These are phyloP conservation scores for Xylariaceae sp. DNA, from an alignment of 2,329 filamentous ascomycete genomes.

Conservation along the genomic window DNA sequence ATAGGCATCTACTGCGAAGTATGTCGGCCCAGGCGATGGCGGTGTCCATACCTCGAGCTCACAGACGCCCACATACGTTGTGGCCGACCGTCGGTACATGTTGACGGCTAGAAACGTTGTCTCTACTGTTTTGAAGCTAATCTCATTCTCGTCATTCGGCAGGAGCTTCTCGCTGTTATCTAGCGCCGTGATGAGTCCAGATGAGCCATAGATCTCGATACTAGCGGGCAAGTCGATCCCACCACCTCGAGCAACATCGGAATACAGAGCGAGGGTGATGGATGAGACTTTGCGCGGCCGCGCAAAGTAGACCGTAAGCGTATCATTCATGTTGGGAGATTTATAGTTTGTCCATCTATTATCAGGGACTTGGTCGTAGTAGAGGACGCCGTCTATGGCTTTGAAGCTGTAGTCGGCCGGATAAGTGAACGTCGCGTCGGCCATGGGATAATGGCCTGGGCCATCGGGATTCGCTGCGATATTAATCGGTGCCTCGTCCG, in stretches of 20 bases:
- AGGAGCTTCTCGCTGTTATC: constrained; percentile 30
- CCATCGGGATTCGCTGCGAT: constrained; percentile 50
- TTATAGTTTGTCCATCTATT: constrained; percentile 50
- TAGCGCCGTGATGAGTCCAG: constrained; percentile 30
- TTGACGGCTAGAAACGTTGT: constrained; percentile 44
- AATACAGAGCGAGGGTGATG: constrained; percentile 43
- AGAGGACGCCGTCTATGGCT: constrained; percentile 51
- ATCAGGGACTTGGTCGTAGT: constrained; percentile 47
- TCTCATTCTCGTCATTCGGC: constrained; percentile 39
- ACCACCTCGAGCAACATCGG: constrained; percentile 44
- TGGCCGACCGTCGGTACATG: constrained; percentile 34
- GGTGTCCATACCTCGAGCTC: constrained; percentile 45
- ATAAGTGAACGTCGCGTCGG: constrained; percentile 47
- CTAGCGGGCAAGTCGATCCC: constrained; percentile 38
- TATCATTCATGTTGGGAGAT: constrained; percentile 44
- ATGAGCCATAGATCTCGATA: constrained; percentile 39
- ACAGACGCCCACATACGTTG: constrained; percentile 41
- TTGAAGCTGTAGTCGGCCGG: constrained; percentile 44
- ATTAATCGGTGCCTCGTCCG: constrained; percentile 42
- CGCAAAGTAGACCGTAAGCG: constrained; percentile 44
- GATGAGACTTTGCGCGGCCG: constrained; percentile 44
- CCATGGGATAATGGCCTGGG: constrained; percentile 43
- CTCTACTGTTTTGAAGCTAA: constrained; percentile 37
- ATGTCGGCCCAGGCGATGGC: constrained; percentile 30
- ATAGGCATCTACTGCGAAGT: constrained; percentile 40